Percentiles rank a stretch among this genome's conserved stretches.
phyloP scores from a whole-genome alignment of 2,329 filamentous ascomycete genomes.

The Penicillium sp. region DNA sequence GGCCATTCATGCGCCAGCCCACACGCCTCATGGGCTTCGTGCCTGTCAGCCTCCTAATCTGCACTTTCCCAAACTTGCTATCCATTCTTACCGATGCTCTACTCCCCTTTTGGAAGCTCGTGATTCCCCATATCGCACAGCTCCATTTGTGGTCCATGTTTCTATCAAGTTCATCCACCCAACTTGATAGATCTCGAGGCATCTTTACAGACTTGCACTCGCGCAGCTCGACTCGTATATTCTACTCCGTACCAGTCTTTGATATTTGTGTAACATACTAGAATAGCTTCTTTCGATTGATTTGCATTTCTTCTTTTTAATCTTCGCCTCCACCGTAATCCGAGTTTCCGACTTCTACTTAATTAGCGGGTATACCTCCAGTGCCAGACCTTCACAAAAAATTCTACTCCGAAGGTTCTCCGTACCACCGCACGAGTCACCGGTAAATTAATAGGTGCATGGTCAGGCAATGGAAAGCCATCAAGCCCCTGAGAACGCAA shows the following conservation, averaged over 20 bases:
- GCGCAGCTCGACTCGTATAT: not conserved
- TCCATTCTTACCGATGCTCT: slow-evolving; percentile 4
- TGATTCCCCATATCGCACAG: slow-evolving; percentile 2
- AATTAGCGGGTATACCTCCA: not conserved
- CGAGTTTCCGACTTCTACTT: not conserved
- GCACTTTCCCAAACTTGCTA: not conserved
- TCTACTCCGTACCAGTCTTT: not conserved
- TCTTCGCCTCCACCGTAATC: not conserved
- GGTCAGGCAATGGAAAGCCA: not conserved
- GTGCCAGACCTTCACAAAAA: not conserved
- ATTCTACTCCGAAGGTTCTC: not conserved
- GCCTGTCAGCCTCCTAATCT: slow-evolving; percentile 20
- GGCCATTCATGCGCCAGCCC: slow-evolving; percentile 14
- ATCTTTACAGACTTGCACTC: not conserved
- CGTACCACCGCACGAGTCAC: not conserved
- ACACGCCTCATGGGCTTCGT: slow-evolving; percentile 17
- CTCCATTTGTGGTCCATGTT: not conserved
- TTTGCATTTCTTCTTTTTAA: not conserved
- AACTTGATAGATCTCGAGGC: not conserved
- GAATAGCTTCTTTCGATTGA: not conserved
- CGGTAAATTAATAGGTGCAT: not conserved
- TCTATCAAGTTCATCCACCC: not conserved
- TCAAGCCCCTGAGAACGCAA: slow-evolving; percentile 7
- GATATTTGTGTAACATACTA: not conserved
- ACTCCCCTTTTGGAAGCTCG: slow-evolving; percentile 3